phyloP scores from a whole-genome alignment of 106 monocot species.

The Dendrobium officinale region DNA sequence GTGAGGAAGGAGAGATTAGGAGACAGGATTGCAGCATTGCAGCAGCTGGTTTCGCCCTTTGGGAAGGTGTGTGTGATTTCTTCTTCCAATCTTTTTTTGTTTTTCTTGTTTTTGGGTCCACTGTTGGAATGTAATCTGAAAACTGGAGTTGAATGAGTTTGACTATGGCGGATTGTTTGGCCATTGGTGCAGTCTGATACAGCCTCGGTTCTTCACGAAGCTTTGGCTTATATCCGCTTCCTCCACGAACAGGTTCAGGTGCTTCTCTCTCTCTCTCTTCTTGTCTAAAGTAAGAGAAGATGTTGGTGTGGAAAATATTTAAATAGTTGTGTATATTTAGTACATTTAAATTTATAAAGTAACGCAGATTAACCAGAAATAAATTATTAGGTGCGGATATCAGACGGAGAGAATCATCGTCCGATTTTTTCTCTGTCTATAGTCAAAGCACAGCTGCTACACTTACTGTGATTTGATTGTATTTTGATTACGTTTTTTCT shows the following conservation, averaged over 20 bases:
- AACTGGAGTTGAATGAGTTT: background rate
- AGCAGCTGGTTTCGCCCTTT: conserved; percentile 29
- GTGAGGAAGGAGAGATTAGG: conserved; percentile 32
- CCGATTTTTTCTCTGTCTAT: too few species aligned
- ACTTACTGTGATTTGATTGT: too few species aligned
- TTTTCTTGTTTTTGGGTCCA: background rate
- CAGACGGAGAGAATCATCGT: too few species aligned
- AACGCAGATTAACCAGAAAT: too few species aligned
- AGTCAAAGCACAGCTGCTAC: too few species aligned
- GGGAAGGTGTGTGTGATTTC: conserved; percentile 14
- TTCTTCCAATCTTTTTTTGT: conserved; percentile 4
- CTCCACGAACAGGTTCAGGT: conserved; percentile 83
- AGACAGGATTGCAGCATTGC: conserved; percentile 19
- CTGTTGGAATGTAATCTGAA: background rate
- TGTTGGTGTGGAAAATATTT: too few species aligned
- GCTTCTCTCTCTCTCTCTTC: background rate
- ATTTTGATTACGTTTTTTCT: too few species aligned
- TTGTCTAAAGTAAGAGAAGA: background rate
- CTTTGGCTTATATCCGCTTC: conserved; percentile 70
- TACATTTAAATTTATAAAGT: too few species aligned
- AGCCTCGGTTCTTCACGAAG: conserved; percentile 75
- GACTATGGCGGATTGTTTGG: background rate
- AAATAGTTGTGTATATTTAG: too few species aligned
- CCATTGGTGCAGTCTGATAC: conserved; percentile 57
- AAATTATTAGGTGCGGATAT: too few species aligned